A percentile compares a stretch with the other conserved stretches of the same genome.
Conservation (phyloP, 768 basidiomycete species). For the Xerocomellus chrysenteron region DNA sequence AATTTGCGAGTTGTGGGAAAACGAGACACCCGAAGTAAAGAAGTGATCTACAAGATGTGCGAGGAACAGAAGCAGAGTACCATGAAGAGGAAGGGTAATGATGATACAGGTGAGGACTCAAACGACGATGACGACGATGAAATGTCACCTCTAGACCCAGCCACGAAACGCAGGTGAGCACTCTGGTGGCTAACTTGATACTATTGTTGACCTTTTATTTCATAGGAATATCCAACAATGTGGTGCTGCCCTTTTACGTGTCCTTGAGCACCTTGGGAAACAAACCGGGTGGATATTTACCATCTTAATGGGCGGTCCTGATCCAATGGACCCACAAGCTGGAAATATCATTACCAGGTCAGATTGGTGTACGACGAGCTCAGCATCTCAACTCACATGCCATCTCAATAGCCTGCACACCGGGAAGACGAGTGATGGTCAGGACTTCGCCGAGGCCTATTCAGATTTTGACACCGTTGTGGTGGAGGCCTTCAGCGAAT, state of each 20-base stretch:
- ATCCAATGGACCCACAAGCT: neutral
- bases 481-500: neutral
- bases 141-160: no score
- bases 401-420: neutral
- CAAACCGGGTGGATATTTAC: constrained; percentile 1
- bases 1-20: neutral
- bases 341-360: neutral
- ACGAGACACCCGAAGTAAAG: neutral
- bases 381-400: neutral
- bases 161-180: no score
- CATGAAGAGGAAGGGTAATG: neutral
- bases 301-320: constrained; percentile 3
- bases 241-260: neutral
- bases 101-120: neutral
- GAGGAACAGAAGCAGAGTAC: neutral
- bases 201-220: neutral
- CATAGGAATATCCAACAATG: neutral
- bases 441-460: neutral
- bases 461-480: neutral
- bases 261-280: neutral
- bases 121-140: neutral
- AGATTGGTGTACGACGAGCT: neutral
- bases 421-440: neutral
- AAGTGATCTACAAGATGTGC: neutral
- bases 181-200: no score